phyloP scores from a whole-genome alignment of 1,284 basidiomycete genomes.

The Anthracocystis walkeri region DNA sequence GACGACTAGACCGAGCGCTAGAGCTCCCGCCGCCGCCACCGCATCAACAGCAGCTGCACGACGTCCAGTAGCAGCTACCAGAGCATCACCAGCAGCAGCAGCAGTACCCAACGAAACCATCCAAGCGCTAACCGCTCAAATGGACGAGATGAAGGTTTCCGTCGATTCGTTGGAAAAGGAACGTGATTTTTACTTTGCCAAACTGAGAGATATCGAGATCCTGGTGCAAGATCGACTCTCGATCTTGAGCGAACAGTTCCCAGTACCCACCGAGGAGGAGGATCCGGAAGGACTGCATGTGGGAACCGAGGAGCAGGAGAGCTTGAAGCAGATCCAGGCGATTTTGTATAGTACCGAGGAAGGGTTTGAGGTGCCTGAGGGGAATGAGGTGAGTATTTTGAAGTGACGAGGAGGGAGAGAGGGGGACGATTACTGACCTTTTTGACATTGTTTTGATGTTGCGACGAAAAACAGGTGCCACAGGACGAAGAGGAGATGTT shows the following conservation, averaged over 20 bases:
- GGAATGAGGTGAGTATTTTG: constrained; percentile 35
- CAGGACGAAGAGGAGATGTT: constrained; percentile 48
- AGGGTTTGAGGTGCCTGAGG: constrained; percentile 68
- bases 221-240: constrained; percentile 74
- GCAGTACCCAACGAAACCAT: constrained; percentile 70
- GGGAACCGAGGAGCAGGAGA: constrained; percentile 74
- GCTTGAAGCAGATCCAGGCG: constrained; percentile 86
- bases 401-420: background rate
- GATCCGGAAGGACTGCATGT: constrained; percentile 14
- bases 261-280: constrained; percentile 19
- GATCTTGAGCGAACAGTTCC: constrained; percentile 48
- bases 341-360: constrained; percentile 91
- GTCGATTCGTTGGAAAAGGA: constrained; percentile 88
- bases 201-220: constrained; percentile 88
- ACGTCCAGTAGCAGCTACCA: constrained; percentile 64
- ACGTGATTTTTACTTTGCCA: constrained; percentile 97
- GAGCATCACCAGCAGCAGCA: constrained; percentile 75
- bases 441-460: background rate
- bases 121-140: constrained; percentile 79
- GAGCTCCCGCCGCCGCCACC: constrained; percentile 15
- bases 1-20: background rate
- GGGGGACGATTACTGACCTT: background rate
- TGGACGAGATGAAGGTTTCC: constrained; percentile 84
- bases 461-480: constrained; percentile 2
- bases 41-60: constrained; percentile 11